Percentiles rank a stretch among this genome's conserved stretches.
Conservation (phyloP, 495 filamentous ascomycete species). For the Penicillium atrosanguineum region DNA sequence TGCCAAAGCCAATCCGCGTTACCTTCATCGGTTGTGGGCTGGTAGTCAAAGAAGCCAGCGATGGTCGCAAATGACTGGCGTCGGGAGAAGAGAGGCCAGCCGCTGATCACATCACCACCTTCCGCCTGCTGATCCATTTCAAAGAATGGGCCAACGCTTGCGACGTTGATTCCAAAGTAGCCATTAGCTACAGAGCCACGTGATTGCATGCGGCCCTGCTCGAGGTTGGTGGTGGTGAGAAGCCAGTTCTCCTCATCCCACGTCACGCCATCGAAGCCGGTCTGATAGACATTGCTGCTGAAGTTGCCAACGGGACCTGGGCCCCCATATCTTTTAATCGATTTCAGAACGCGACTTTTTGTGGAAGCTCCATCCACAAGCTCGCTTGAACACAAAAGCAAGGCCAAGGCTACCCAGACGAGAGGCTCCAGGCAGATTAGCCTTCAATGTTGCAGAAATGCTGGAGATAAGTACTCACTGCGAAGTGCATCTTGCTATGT, state of each 20-base stretch:
- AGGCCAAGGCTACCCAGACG: constrained; percentile 12
- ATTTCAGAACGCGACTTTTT: constrained; percentile 3
- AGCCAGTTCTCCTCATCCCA: constrained; percentile 67
- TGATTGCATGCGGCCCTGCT: constrained; percentile 61
- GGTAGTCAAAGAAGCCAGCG: constrained; percentile 68
- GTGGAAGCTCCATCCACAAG: constrained; percentile 8
- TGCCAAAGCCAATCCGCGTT: constrained; percentile 73
- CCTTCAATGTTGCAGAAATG: background rate
- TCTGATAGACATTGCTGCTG: constrained; percentile 41
- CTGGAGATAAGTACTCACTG: constrained; percentile 9
- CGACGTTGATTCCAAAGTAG: constrained; percentile 59
- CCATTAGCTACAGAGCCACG: constrained; percentile 64
- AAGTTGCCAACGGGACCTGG: constrained; percentile 4
- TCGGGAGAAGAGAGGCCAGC: constrained; percentile 69
- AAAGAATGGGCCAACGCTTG: constrained; percentile 67
- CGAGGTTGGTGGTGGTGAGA: constrained; percentile 51
- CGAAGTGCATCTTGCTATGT: constrained; percentile 21
- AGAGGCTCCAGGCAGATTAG: constrained; percentile 9
- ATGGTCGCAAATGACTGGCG: constrained; percentile 73
- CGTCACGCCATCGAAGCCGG: constrained; percentile 48
- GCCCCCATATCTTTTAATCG: constrained; percentile 13
- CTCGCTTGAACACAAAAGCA: constrained; percentile 13
- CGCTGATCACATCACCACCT: constrained; percentile 56
- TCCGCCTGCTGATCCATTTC: constrained; percentile 54
- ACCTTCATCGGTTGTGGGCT: constrained; percentile 58